Base-by-base conservation (phyloP, 1,139 yeast species). In the Kodamaea derodonti region DNA sequence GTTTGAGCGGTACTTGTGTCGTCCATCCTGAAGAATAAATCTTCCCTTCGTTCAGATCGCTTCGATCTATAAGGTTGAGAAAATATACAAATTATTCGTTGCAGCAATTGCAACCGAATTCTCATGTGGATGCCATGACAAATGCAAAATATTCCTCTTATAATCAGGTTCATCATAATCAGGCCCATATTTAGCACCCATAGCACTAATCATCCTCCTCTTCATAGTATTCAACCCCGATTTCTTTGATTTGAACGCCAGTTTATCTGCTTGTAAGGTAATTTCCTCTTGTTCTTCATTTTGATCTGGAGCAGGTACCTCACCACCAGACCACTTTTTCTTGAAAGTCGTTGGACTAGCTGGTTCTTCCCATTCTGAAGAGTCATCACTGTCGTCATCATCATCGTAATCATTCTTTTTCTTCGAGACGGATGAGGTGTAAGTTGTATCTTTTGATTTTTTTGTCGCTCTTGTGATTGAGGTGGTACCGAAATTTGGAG, bases 41-140 rank as follows among this genome's bases (percentile, higher is more conserved):
- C n/a, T n/a, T n/a, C n/a, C n/a, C n/a, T n/a, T n/a, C n/a, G n/a
- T n/a, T n/a, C n/a, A n/a, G n/a, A n/a, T n/a, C n/a, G n/a, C n/a
- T n/a, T n/a, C n/a, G n/a, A n/a, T 25, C 11, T 25, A 80, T 51
- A 79, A 69, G 41, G 86, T 80, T 37, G 86, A 79, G 58, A 82
- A 81, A 45, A 84, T 82, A 65, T 84, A 84, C 54, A 86, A 74
- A 65, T 94, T 94, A 67, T 94, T 94, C 18, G 99, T 94, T 22
- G 98, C 98, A 33, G 97, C 98, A 54, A 94, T 86, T 29, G 98
- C 98, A 47, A 94, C 95, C 33, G 95, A 83, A 65, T 92, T 87
- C 65, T 94, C 98, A 52, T 72, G 75, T 45, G 98, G 98, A 68
- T 94, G 98, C 98, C 99, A 94, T 56, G 97, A 88, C 61, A 88